Percentiles rank a stretch among this genome's conserved stretches.
These are phyloP conservation scores for Alternaria tenuissima DNA, from an alignment of 2,329 filamentous ascomycete genomes.

Conservation along the genomic window DNA sequence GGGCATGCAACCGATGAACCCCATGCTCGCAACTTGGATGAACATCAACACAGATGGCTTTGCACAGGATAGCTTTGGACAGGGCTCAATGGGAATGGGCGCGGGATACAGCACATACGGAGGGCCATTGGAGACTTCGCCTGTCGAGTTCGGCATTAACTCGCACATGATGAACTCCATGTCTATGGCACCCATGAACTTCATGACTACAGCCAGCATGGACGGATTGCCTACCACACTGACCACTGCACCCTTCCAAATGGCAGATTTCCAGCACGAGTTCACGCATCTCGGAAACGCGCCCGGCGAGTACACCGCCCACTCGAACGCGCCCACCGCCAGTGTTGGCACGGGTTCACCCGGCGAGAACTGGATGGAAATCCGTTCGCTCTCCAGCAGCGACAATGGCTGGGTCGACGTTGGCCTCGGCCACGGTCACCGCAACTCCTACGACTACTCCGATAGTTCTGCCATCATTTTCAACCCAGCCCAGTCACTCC, in stretches of 20 bases:
- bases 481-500: constrained; percentile 88
- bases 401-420: constrained; percentile 89
- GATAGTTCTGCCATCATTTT: constrained; percentile 73
- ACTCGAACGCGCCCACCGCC: constrained; percentile 35
- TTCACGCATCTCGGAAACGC: constrained; percentile 64
- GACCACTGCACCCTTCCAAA: constrained; percentile 49
- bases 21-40: constrained; percentile 55
- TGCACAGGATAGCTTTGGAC: constrained; percentile 36
- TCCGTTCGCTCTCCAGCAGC: constrained; percentile 83
- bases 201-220: constrained; percentile 54
- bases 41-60: constrained; percentile 49
- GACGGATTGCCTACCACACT: constrained; percentile 55
- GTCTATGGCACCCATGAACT: constrained; percentile 20
- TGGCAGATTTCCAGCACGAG: constrained; percentile 76
- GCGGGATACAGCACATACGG: constrained; percentile 52
- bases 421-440: constrained; percentile 59
- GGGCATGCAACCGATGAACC: constrained; percentile 46
- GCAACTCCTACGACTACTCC: constrained; percentile 74
- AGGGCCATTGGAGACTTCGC: constrained; percentile 55
- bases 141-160: constrained; percentile 57
- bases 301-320: constrained; percentile 55
- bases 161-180: constrained; percentile 36
- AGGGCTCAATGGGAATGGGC: constrained; percentile 43
- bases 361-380: constrained; percentile 82
- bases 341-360: constrained; percentile 69